phyloP scores from a whole-genome alignment of 106 monocot species.

The Dendrobium huoshanense region DNA sequence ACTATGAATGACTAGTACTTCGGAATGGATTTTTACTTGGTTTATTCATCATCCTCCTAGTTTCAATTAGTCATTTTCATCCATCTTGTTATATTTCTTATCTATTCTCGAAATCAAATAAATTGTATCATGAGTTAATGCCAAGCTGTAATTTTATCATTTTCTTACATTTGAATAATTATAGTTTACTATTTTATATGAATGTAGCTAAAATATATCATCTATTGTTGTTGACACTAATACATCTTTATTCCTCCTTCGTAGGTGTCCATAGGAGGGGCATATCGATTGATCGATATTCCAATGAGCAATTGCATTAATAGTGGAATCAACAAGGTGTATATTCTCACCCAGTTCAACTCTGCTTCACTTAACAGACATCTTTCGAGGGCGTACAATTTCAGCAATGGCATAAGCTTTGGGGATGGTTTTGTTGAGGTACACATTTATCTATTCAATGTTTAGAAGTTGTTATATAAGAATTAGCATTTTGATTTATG shows the following conservation, averaged over 20 bases:
- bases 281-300: constrained; percentile 60
- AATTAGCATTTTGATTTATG: neutral
- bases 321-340: constrained; percentile 57
- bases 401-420: constrained; percentile 43
- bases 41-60: neutral
- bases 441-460: neutral
- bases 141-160: too few relatives aligned
- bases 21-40: neutral
- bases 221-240: neutral
- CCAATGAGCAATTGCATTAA: constrained; percentile 77
- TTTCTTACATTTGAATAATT: too few relatives aligned
- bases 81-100: neutral
- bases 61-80: neutral
- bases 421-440: constrained; percentile 68
- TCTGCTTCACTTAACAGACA: constrained; percentile 61
- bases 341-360: constrained; percentile 62
- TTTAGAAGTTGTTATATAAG: neutral
- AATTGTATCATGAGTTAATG: neutral
- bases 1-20: too few relatives aligned
- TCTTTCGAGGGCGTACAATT: constrained; percentile 42
- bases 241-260: neutral
- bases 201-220: too few relatives aligned
- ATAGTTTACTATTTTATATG: too few relatives aligned
- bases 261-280: constrained; percentile 48
- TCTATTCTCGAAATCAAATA: neutral